Conservation (phyloP, 2,329 filamentous ascomycete genomes). For the Trichoderma cornu-damae region DNA sequence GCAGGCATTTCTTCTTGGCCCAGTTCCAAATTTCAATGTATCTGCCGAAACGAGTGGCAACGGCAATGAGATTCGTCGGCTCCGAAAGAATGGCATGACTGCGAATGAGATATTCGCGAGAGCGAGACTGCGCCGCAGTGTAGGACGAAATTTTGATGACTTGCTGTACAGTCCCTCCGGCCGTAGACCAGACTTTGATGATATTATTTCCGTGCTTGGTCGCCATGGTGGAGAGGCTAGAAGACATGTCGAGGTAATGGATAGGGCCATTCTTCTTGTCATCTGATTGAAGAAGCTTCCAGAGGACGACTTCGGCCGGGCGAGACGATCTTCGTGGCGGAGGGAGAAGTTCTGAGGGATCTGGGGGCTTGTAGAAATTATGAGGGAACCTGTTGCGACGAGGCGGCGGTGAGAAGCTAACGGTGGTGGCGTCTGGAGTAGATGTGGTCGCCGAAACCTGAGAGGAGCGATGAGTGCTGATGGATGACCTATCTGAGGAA, state of each 20-base stretch:
- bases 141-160: conserved; percentile 38
- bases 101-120: conserved; percentile 40
- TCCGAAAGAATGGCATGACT: conserved; percentile 40
- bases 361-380: conserved; percentile 9
- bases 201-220: conserved; percentile 56
- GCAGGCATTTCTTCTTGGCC: conserved; percentile 36
- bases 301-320: conserved; percentile 21
- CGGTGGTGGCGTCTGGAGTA: conserved; percentile 11
- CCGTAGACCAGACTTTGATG: conserved; percentile 84
- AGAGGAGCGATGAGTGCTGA: conserved; percentile 20
- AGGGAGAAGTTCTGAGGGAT: neutral
- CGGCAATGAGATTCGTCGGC: conserved; percentile 34
- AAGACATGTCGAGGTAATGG: conserved; percentile 35
- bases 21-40: conserved; percentile 39
- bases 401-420: conserved; percentile 18
- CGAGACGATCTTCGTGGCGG: conserved; percentile 1
- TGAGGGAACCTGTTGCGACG: conserved; percentile 9
- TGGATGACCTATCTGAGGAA: conserved; percentile 19
- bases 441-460: conserved; percentile 17
- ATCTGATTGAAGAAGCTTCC: conserved; percentile 25
- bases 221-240: conserved; percentile 31
- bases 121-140: conserved; percentile 35
- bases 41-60: conserved; percentile 38
- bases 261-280: conserved; percentile 32
- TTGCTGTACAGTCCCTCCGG: conserved; percentile 68